These are phyloP conservation scores for Myxozyma neglecta DNA, from an alignment of 805 yeast species.

Conservation along the genomic window DNA sequence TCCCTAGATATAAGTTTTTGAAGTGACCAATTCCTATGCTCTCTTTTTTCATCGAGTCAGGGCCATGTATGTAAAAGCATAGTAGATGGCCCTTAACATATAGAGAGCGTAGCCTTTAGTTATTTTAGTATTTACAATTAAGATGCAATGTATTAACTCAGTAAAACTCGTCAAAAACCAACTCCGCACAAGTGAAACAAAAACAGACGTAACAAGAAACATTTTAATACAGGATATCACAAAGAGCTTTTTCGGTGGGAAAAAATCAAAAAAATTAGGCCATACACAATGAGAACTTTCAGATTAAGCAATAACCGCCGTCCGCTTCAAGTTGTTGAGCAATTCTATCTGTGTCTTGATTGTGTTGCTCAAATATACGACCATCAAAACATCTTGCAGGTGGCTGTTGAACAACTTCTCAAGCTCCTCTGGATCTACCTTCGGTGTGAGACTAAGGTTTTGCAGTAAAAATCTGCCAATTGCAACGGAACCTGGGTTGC, in stretches of 20 bases:
- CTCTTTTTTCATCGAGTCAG: no score
- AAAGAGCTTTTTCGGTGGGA: neutral
- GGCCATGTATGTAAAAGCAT: no score
- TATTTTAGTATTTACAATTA: no score
- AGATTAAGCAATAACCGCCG: slow-evolving; percentile 15
- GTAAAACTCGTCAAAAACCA: no score
- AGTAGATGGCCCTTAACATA: no score
- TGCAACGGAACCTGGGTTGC: slow-evolving; percentile 41
- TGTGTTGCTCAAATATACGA: slow-evolving; percentile 78
- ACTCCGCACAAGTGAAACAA: no score
- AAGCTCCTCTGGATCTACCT: slow-evolving; percentile 50
- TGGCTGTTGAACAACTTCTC: slow-evolving; percentile 65
- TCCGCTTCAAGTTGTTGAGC: slow-evolving; percentile 28
- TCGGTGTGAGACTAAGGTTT: slow-evolving; percentile 43
- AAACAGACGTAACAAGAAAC: neutral
- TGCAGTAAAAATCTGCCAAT: slow-evolving; percentile 68
- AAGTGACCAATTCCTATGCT: no score
- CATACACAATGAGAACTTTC: neutral
- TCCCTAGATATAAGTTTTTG: no score
- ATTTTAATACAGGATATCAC: neutral
- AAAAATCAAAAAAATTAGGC: neutral
- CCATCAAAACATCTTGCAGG: slow-evolving; percentile 75
- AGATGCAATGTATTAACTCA: no score
- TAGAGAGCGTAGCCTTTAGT: no score
- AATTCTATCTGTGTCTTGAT: slow-evolving; percentile 64